Base-by-base conservation (phyloP, 2,329 filamentous ascomycete species). In the Furcasterigmium sp. region DNA sequence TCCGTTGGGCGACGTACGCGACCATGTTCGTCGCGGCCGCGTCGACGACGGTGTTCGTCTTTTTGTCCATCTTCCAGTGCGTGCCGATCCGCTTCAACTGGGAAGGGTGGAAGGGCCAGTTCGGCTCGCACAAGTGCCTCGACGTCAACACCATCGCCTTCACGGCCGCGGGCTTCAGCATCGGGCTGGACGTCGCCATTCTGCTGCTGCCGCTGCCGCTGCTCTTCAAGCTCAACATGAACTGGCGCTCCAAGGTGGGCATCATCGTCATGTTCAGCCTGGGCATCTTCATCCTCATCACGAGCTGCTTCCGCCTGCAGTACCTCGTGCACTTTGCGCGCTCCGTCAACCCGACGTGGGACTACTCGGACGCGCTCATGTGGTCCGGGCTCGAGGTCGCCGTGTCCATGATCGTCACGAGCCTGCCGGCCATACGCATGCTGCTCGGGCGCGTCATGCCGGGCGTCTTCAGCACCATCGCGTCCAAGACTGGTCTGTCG, bases 311-410 rank as follows among this genome's bases (percentile, higher is more conserved):
- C 18, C 56, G 64, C 1, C 55, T 70, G 18, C 55, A 55, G 34
- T 63, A 62, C 40, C 49, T 68, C 21, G 49, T 62, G 14, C 39
- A 47, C 3, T 63, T 63, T 44, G 59, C 58, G 13, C 47, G 51
- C 10, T 62, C 57, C n/a, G 45, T 51, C 10, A 67, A 69, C 37
- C 64, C 67, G 9, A 63, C 64, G 1, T 69, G 64, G 65, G 62
- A 69, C 49, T 65, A 68, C 34, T 62, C 62, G 8, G 58, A 67
- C 46, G 54, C 58, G 6, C 46, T 69, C n/a, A 56, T 71, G 37
- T 72, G 68, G 68, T 65, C 63, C 3, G 66, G 65, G 2, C 50
- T 70, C 20, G 69, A 72, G 51, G 56, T 69, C 5, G 59, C 67
- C 2, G 57, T 64, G 0, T 61, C 68, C n/a, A 58, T 71, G 34